These are phyloP conservation scores for Ramaria sp. DNA, from an alignment of 768 basidiomycete genomes.

Conservation along the genomic window DNA sequence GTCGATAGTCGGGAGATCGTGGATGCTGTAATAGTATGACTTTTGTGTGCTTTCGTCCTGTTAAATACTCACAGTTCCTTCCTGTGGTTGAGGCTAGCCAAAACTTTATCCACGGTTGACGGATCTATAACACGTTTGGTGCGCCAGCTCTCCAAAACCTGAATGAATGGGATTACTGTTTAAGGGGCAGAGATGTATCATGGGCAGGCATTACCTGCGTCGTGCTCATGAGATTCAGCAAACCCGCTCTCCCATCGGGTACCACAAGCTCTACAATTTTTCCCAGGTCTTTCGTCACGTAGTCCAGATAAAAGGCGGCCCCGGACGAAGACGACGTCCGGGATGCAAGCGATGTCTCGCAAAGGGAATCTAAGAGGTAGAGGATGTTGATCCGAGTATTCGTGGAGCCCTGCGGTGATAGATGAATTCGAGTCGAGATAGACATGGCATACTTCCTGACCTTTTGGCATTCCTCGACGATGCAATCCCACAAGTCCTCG, in stretches of 20 bases:
- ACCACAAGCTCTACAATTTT: conserved; percentile 81
- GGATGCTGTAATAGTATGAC: not conserved
- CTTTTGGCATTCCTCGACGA: conserved; percentile 86
- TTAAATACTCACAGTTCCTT: conserved; percentile 14
- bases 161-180: not conserved
- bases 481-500: conserved; percentile 90
- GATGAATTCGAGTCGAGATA: not conserved
- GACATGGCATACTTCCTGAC: conserved; percentile 24
- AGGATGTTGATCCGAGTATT: conserved; percentile 91
- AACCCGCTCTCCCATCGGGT: conserved; percentile 75
- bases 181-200: not conserved
- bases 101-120: conserved; percentile 60
- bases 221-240: conserved; percentile 79
- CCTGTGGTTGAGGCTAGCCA: conserved; percentile 45
- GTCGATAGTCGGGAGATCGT: conserved; percentile 7
- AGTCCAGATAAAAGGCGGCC: conserved; percentile 54
- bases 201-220: conserved; percentile 48
- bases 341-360: conserved; percentile 53
- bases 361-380: conserved; percentile 83
- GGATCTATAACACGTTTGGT: conserved; percentile 77
- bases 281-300: conserved; percentile 64
- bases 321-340: conserved; percentile 21
- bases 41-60: not conserved
- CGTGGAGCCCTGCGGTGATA: conserved; percentile 52
- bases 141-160: conserved; percentile 92